Evolutionary conservation across 495 filamentous ascomycete species (phyloP).

Genomic region (Penicillium nucicola): DNA sequence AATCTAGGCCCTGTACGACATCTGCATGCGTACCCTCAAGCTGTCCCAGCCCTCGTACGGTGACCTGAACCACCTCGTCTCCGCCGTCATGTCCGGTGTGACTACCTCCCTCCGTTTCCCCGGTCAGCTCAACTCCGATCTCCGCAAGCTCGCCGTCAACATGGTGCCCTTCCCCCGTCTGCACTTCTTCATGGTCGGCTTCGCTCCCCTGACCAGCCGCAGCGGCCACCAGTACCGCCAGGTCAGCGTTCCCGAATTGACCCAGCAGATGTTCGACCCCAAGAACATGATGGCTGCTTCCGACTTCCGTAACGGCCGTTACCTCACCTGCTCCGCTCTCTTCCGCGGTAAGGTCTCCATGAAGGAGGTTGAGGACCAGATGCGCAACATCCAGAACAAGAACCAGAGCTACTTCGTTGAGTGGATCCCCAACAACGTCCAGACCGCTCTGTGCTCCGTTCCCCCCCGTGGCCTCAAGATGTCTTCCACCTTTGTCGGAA

Average conservation of each 20-base stretch:
- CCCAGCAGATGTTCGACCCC: slow-evolving; percentile 99
- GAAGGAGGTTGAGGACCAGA: slow-evolving; percentile 99
- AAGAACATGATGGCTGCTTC: slow-evolving; percentile 99
- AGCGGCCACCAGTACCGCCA: slow-evolving; percentile 94
- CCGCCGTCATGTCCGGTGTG: slow-evolving; percentile 99
- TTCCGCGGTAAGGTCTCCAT: slow-evolving; percentile 99
- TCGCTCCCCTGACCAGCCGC: slow-evolving; percentile 96
- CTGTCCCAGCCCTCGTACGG: slow-evolving; percentile 97
- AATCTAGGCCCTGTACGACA: slow-evolving; percentile 88
- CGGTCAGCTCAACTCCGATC: slow-evolving; percentile 99
- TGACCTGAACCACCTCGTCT: slow-evolving; percentile 99
- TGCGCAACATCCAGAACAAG: slow-evolving; percentile 99
- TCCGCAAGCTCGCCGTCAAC: slow-evolving; percentile 99
- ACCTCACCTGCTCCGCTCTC: slow-evolving; percentile 99
- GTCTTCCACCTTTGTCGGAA: slow-evolving; percentile 98
- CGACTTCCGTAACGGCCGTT: slow-evolving; percentile 99
- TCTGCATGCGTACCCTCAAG: slow-evolving; percentile 99
- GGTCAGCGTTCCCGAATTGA: slow-evolving; percentile 95
- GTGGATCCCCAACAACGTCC: slow-evolving; percentile 99
- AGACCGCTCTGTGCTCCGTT: slow-evolving; percentile 99
- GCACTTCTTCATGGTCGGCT: slow-evolving; percentile 99
- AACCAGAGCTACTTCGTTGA: slow-evolving; percentile 99
- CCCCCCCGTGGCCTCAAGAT: slow-evolving; percentile 98
- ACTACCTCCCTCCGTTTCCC: slow-evolving; percentile 99
- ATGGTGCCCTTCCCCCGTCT: slow-evolving; percentile 99